phyloP scores from a whole-genome alignment of 495 filamentous ascomycete genomes.

The Xylaria venustula region DNA sequence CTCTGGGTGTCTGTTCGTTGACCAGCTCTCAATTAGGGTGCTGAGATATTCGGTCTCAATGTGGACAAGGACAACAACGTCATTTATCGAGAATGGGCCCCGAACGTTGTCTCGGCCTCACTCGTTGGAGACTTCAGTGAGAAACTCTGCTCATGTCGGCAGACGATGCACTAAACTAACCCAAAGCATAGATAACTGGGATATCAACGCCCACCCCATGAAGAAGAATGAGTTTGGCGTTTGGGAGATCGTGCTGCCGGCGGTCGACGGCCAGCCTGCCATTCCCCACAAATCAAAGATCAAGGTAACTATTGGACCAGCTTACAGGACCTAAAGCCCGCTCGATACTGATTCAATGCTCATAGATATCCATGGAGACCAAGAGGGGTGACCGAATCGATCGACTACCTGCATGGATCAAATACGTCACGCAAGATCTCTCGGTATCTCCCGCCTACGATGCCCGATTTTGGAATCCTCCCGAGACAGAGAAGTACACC shows the following conservation, averaged over 20 bases:
- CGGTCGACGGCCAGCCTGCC: slow-evolving; percentile 66
- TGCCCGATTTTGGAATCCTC: slow-evolving; percentile 95
- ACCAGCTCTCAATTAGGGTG: slow-evolving; percentile 56
- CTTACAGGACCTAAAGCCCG: background rate
- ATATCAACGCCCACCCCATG: slow-evolving; percentile 79
- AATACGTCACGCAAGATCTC: slow-evolving; percentile 90
- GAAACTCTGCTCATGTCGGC: slow-evolving; percentile 10
- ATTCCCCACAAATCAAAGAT: slow-evolving; percentile 93
- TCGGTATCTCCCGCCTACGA: slow-evolving; percentile 87
- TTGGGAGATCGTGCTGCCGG: slow-evolving; percentile 78
- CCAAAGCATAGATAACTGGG: slow-evolving; percentile 72
- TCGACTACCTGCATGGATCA: slow-evolving; percentile 93
- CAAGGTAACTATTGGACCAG: slow-evolving; percentile 60
- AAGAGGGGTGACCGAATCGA: slow-evolving; percentile 79
- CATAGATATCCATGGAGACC: slow-evolving; percentile 79
- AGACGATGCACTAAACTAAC: slow-evolving; percentile 7
- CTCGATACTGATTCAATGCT: slow-evolving; percentile 22
- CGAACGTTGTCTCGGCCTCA: slow-evolving; percentile 76
- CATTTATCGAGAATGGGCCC: slow-evolving; percentile 93
- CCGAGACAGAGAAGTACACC: slow-evolving; percentile 65
- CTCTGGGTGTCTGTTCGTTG: background rate
- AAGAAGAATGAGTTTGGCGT: slow-evolving; percentile 80
- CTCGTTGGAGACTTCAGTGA: slow-evolving; percentile 96
- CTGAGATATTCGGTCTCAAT: slow-evolving; percentile 81
- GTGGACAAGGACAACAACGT: slow-evolving; percentile 79